Percentiles rank a stretch among this genome's conserved stretches.
Conservation (phyloP, 2,329 filamentous ascomycete species). For the Talaromyces rugulosus region DNA sequence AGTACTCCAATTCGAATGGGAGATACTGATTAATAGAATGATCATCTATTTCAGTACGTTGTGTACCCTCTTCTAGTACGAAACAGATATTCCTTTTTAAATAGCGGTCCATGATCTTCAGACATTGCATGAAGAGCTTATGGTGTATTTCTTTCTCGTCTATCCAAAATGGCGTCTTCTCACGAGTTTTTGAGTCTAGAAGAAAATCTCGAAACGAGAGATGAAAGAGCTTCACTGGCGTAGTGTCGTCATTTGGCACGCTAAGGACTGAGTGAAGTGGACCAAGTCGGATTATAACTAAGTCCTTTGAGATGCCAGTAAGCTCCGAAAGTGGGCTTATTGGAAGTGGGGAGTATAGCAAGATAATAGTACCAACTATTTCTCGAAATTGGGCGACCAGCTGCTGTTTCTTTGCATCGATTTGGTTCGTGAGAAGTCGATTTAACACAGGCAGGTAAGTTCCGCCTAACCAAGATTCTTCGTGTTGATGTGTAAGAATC, state of each 20-base stretch:
- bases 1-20: conserved; percentile 3
- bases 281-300: too few species aligned
- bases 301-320: too few species aligned
- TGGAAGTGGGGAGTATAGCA: conserved; percentile 19
- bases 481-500: conserved; percentile 11
- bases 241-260: too few species aligned
- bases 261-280: too few species aligned
- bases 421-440: conserved; percentile 7
- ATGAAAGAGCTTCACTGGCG: too few species aligned
- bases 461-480: conserved; percentile 11
- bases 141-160: too few species aligned
- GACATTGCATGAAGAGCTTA: too few species aligned
- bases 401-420: conserved; percentile 10
- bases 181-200: too few species aligned
- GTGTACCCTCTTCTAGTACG: background rate
- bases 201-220: too few species aligned
- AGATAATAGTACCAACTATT: conserved; percentile 20
- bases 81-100: conserved; percentile 1
- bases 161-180: too few species aligned
- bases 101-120: background rate
- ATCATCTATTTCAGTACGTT: background rate
- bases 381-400: conserved; percentile 15
- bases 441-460: conserved; percentile 24
- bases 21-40: background rate
- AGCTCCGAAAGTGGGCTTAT: too few species aligned